Evolutionary conservation across 345 rosid genomes (phyloP).

Genomic region (Brassica juncea): DNA sequence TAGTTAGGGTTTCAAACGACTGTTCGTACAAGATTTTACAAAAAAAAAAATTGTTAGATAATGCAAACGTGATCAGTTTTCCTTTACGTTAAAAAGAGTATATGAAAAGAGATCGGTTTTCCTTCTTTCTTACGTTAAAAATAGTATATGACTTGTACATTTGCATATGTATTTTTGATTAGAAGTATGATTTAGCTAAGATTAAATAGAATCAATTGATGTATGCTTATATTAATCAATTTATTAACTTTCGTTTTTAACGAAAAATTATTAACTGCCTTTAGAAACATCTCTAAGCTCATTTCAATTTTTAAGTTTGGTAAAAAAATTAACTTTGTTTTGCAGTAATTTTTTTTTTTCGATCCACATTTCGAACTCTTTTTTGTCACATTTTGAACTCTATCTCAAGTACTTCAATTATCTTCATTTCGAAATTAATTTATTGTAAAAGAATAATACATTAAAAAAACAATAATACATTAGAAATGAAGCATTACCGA

Average conservation of each 20-base stretch:
- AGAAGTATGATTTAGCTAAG: too few species aligned
- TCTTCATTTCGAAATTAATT: neutral
- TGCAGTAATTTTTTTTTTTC: too few species aligned
- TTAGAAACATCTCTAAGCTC: too few species aligned
- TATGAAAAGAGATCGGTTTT: neutral
- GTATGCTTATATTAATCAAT: too few species aligned
- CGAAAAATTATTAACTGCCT: too few species aligned
- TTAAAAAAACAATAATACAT: neutral
- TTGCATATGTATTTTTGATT: too few species aligned
- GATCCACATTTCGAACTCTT: too few species aligned
- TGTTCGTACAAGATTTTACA: neutral
- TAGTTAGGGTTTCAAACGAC: neutral
- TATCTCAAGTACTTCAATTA: neutral
- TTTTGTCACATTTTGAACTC: neutral
- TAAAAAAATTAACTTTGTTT: too few species aligned
- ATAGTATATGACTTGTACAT: too few species aligned
- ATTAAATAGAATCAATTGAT: too few species aligned
- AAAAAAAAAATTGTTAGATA: neutral
- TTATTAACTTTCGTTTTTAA: too few species aligned
- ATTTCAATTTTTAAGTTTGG: too few species aligned
- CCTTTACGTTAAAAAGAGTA: neutral
- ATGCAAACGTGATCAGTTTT: neutral
- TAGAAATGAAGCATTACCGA: neutral
- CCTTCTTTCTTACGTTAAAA: neutral
- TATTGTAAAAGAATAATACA: neutral